Base-by-base conservation (phyloP, 495 filamentous ascomycete species). In the Neurospora tetraspora region DNA sequence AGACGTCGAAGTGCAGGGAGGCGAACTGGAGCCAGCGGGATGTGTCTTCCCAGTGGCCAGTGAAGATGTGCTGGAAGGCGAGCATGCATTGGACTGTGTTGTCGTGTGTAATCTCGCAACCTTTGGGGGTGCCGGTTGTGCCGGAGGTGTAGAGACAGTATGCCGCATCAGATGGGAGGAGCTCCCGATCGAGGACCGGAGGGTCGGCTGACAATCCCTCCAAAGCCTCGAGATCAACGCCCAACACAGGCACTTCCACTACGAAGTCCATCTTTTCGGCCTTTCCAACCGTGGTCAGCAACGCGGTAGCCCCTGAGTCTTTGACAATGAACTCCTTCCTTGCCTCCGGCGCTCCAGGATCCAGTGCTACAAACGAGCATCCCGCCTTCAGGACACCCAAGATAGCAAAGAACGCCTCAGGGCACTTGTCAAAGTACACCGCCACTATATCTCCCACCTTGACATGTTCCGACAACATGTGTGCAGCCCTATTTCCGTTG, bases 21-120 rank as follows among this genome's bases (percentile, higher is more conserved):
- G 93, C 93, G 76, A 97, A 97, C 78, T 97, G 93, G 16, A 97
- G 83, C 89, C 91, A 96, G 68, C 89, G 86, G 1, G 93, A 95
- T 16, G 87, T 77, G 4, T 80, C 73, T 73, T 89, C 85, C 93
- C 93, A 94, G 73, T 89, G 89, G 2, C 84, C 87, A 9, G 77
- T 71, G 75, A 94, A 94, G 5, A 94, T 83, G n/a, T 86, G 76
- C 73, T 88, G 85, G 79, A 94, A 94, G 4, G 92, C 88, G 5
- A 90, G 83, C 86, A 94, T 92, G 34, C 91, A 91, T 75, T 94
- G 92, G 11, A 93, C 89, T 0, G 87, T 85, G 77, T 91, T 94
- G 72, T 91, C 85, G 74, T 94, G 93, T 3, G 89, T 92, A 42
- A 94, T 86, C 47, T 91, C 83, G 71, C 91, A 92, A 8, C 92